Percentiles rank a stretch among this genome's conserved stretches.
phyloP scores from a whole-genome alignment of 2,329 filamentous ascomycete species.

The Xylaria digitata region DNA sequence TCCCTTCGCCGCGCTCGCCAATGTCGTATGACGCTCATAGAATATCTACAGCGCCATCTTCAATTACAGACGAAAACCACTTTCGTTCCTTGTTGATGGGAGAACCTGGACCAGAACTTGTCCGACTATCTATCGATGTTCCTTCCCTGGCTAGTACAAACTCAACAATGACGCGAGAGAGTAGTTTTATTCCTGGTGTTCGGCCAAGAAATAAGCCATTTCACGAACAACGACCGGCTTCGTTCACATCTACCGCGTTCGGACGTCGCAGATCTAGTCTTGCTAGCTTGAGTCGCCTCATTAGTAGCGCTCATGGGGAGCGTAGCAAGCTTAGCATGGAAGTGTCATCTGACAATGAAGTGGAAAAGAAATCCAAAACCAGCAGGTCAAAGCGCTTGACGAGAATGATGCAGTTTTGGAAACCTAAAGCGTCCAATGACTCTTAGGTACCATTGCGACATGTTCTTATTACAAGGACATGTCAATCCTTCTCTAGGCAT shows the following conservation, averaged over 20 bases:
- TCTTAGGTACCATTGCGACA: slow-evolving; percentile 37
- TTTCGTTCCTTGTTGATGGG: slow-evolving; percentile 78
- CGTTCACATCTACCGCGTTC: slow-evolving; percentile 70
- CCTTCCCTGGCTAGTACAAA: slow-evolving; percentile 80
- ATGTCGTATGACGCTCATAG: slow-evolving; percentile 77
- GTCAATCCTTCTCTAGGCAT: neutral
- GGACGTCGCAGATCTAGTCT: slow-evolving; percentile 80
- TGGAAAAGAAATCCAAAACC: slow-evolving; percentile 65
- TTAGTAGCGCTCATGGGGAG: slow-evolving; percentile 79
- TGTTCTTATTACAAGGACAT: slow-evolving; percentile 17
- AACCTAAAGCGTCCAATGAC: slow-evolving; percentile 61
- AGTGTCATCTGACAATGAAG: slow-evolving; percentile 66
- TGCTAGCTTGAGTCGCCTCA: slow-evolving; percentile 79
- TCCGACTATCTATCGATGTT: slow-evolving; percentile 77
- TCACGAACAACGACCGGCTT: slow-evolving; percentile 69
- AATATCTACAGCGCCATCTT: slow-evolving; percentile 80
- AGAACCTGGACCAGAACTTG: slow-evolving; percentile 76
- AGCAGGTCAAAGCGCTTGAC: slow-evolving; percentile 78
- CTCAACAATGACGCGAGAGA: slow-evolving; percentile 80
- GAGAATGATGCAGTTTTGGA: slow-evolving; percentile 84
- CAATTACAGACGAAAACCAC: slow-evolving; percentile 75
- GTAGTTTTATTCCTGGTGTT: slow-evolving; percentile 58
- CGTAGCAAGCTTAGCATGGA: slow-evolving; percentile 80
- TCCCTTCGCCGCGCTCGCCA: slow-evolving; percentile 75
- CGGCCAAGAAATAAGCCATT: slow-evolving; percentile 56